These are phyloP conservation scores for Backusella parvicylindrica DNA, from an alignment of 192 early-diverging fungal genomes.

Conservation along the genomic window DNA sequence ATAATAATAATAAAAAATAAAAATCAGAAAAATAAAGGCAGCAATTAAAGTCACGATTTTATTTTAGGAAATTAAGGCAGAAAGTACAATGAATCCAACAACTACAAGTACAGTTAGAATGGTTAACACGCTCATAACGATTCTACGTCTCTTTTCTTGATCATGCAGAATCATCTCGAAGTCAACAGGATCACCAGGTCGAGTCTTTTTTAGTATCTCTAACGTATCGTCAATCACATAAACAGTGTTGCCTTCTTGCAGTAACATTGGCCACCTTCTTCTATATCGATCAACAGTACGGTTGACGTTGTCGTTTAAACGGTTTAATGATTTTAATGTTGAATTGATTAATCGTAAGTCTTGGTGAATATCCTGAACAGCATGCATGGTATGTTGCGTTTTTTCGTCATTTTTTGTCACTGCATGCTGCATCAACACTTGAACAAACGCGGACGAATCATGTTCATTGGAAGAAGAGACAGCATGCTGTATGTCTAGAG, in stretches of 20 bases:
- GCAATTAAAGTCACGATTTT: neutral
- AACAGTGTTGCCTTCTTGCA: neutral
- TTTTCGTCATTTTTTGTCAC: neutral
- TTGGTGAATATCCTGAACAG: constrained; percentile 1
- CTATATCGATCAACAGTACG: neutral
- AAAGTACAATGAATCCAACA: neutral
- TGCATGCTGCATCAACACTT: neutral
- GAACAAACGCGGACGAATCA: neutral
- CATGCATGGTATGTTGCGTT: neutral
- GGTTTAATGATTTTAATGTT: neutral
- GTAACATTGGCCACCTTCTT: neutral
- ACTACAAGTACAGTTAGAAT: neutral
- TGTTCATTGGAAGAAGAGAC: neutral
- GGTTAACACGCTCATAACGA: neutral
- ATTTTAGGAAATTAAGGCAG: constrained; percentile 1
- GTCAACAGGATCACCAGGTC: neutral
- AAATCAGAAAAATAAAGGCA: neutral
- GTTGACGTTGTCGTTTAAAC: neutral
- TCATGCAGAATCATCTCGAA: neutral
- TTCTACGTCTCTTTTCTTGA: neutral
- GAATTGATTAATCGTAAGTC: neutral
- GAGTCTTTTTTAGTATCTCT: neutral
- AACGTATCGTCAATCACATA: constrained; percentile 1
- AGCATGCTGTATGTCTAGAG: neutral
- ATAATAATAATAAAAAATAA: no score